phyloP scores from a whole-genome alignment of 2,329 filamentous ascomycete genomes.

The Cladorrhinum sp. region DNA sequence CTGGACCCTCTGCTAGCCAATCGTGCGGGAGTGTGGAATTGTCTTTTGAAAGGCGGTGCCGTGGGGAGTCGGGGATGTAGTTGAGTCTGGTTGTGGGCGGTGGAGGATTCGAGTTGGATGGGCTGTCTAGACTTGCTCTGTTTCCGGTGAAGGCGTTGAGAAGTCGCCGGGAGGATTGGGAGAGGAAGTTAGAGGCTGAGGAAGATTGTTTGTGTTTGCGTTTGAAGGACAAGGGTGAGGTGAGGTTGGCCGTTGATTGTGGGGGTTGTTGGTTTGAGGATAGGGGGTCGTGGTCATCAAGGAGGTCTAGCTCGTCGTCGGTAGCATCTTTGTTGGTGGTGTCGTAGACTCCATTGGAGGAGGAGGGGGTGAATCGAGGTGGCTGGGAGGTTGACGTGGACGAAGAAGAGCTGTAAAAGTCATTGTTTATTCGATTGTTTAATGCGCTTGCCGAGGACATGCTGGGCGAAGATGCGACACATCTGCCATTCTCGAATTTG shows the following conservation, averaged over 20 bases:
- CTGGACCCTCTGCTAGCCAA: constrained; percentile 88
- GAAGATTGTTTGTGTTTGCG: constrained; percentile 56
- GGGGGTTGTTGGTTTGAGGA: constrained; percentile 54
- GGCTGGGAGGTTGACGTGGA: constrained; percentile 14
- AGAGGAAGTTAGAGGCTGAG: constrained; percentile 36
- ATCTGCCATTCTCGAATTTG: constrained; percentile 13
- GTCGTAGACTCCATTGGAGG: neutral
- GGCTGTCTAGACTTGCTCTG: constrained; percentile 23
- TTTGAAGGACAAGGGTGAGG: constrained; percentile 65
- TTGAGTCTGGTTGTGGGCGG: constrained; percentile 5
- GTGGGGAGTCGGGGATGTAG: neutral
- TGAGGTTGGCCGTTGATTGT: constrained; percentile 38
- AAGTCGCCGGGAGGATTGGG: constrained; percentile 46
- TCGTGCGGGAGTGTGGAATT: constrained; percentile 59
- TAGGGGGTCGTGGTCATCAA: constrained; percentile 33
- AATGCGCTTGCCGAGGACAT: constrained; percentile 21
- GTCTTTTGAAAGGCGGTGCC: constrained; percentile 15
- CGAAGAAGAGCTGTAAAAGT: neutral
- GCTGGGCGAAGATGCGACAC: neutral
- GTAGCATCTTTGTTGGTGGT: constrained; percentile 13
- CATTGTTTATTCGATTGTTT: constrained; percentile 15
- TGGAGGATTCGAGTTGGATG: constrained; percentile 6
- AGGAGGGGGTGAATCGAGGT: constrained; percentile 1
- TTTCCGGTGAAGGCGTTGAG: constrained; percentile 46
- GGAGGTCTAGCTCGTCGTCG: constrained; percentile 46